These are phyloP conservation scores for Trichoderma brevicompactum DNA, from an alignment of 2,329 filamentous ascomycete species.

Conservation along the genomic window DNA sequence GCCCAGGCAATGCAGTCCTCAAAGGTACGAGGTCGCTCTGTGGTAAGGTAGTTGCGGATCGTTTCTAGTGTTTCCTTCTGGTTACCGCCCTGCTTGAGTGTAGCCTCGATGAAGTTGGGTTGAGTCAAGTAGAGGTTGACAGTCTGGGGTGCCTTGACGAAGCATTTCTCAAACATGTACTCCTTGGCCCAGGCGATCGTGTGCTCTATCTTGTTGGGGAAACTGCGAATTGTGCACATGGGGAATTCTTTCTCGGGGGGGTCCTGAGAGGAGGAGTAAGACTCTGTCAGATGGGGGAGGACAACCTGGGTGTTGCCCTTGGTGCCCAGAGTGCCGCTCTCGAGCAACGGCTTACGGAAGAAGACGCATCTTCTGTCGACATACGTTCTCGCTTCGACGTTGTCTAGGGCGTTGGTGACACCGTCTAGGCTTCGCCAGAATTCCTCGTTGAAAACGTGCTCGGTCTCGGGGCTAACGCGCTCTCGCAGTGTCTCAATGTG, in stretches of 20 bases:
- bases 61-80: conserved; percentile 93
- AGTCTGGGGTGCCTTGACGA: conserved; percentile 90
- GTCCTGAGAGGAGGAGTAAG: conserved; percentile 93
- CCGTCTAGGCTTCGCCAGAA: conserved; percentile 90
- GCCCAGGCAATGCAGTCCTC: conserved; percentile 98
- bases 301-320: conserved; percentile 99
- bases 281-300: conserved; percentile 88
- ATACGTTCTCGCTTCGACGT: conserved; percentile 94
- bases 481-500: conserved; percentile 88
- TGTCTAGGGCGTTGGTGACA: conserved; percentile 96
- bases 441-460: conserved; percentile 89
- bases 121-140: conserved; percentile 94
- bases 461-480: conserved; percentile 87
- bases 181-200: conserved; percentile 98
- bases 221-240: conserved; percentile 96
- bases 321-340: conserved; percentile 97
- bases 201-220: conserved; percentile 98
- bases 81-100: conserved; percentile 89
- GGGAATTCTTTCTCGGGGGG: conserved; percentile 98
- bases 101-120: conserved; percentile 84
- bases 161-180: conserved; percentile 85
- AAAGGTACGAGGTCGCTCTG: conserved; percentile 87
- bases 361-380: conserved; percentile 96
- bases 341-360: conserved; percentile 94
- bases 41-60: conserved; percentile 86